Evolutionary conservation across 495 filamentous ascomycete genomes (phyloP).

Genomic region (Sordaria brevicollis): DNA sequence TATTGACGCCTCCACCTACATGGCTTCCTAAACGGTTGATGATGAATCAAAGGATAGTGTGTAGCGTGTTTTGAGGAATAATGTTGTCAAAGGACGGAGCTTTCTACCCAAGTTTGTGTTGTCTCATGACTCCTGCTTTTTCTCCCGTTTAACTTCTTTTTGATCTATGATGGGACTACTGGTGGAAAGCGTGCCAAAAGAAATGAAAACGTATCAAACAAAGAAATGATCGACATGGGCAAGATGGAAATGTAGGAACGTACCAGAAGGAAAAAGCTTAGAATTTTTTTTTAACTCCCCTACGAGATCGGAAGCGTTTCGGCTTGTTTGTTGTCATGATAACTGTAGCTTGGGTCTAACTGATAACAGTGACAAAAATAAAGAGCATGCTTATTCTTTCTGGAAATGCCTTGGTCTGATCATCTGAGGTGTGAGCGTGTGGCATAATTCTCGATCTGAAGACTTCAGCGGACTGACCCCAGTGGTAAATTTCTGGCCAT

Average conservation of each 20-base stretch:
- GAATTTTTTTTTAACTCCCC: neutral
- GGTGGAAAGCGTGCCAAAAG: neutral
- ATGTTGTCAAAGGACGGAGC: neutral
- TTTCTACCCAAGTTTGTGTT: neutral
- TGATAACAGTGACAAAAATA: neutral
- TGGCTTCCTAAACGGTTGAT: slow-evolving; percentile 35
- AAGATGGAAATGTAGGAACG: too few species aligned
- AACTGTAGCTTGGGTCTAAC: neutral
- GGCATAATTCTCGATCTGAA: neutral
- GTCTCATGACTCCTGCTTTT: neutral
- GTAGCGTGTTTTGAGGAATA: neutral
- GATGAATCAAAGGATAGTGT: neutral
- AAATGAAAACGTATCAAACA: neutral
- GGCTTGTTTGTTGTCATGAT: neutral
- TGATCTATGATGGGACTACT: neutral
- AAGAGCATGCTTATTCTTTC: neutral
- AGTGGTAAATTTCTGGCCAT: neutral
- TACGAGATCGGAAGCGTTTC: neutral
- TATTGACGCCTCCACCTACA: slow-evolving; percentile 48
- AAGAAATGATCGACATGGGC: neutral
- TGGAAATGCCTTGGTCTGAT: neutral
- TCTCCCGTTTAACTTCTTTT: neutral
- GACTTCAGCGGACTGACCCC: neutral
- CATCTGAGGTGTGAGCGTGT: neutral
- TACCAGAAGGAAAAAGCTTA: neutral